Evolutionary conservation across 495 filamentous ascomycete genomes (phyloP), one percentile per base, ranked within the genome.

Genomic region (Rhizodiscina lignyota): DNA sequence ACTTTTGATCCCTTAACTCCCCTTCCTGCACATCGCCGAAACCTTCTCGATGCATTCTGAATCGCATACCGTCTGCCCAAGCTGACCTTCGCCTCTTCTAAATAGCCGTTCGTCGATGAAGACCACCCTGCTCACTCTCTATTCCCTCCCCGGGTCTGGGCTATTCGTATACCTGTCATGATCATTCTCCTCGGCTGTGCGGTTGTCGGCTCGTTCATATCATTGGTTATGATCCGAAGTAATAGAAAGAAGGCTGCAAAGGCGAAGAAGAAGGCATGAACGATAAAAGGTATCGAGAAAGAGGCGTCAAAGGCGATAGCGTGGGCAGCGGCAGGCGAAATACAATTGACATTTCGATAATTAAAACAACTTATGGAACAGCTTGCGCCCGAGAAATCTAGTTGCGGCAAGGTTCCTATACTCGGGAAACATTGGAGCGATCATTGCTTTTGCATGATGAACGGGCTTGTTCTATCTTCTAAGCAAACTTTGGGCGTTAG

Each of bases 141-240:
- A 61, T 99, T 99, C 64, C 91, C 84, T 24, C 85, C 91, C 3
- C 84, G 91, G 50, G 87, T 93, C 43, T 99, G 89, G 89, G 89
- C 89, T 34, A 92, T 99, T 52, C 86, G 91, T 52, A 86, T 99
- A 50, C 89, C 89, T 38, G 85, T 99, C 45, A 93, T 96, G 53
- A 75, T 96, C 34, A 77, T 93, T 35, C 74, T 99, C 13, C 66
- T 96, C 41, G 89, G 81, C 29, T 84, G 72, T 18, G 85, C 89
- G 26, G 85, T 99, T 45, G 87, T 99, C 23, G 91, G 91, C 26
- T 89, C 81, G 36, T 96, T 99, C 63, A 67, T 99, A 48, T 77
- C 80, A 47, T 77, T 94, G 48, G 87, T 96, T 47, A 99, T 99
- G 89, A 94, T 99, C 61, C 74, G 84, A 54, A 94, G 85, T 66